phyloP scores from a whole-genome alignment of 805 yeast species.

The Schwanniomyces polymorphus region DNA sequence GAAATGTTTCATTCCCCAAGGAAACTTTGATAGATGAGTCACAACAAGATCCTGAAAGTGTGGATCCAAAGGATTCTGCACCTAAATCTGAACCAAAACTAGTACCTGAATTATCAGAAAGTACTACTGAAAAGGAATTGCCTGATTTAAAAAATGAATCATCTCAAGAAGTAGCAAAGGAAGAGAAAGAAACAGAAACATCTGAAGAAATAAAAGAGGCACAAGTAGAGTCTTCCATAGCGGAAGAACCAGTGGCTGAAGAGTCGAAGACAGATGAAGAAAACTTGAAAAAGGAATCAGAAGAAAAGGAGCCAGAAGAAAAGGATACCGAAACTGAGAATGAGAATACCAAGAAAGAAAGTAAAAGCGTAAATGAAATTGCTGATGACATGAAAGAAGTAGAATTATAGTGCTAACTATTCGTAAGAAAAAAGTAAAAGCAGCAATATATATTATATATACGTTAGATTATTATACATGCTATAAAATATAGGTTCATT shows the following conservation, averaged over 20 bases:
- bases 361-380: neutral
- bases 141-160: slow-evolving; percentile 3
- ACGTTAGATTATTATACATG: too few relatives aligned
- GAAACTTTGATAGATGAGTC: slow-evolving; percentile 40
- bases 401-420: neutral
- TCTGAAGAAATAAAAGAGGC: slow-evolving; percentile 1
- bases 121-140: neutral
- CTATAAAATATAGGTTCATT: too few relatives aligned
- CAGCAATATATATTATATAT: too few relatives aligned
- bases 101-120: neutral
- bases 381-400: neutral
- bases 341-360: neutral
- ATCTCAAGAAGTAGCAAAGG: slow-evolving; percentile 1
- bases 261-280: slow-evolving; percentile 2
- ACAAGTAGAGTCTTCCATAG: neutral
- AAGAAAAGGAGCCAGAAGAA: too few relatives aligned
- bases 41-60: neutral
- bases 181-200: neutral
- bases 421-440: neutral
- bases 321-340: neutral
- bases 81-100: too few relatives aligned
- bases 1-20: slow-evolving; percentile 34
- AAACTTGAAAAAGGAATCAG: neutral
- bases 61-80: neutral
- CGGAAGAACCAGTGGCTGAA: slow-evolving; percentile 1